These are phyloP conservation scores for Podospora anserina DNA, from an alignment of 495 filamentous ascomycete species.

Conservation along the genomic window DNA sequence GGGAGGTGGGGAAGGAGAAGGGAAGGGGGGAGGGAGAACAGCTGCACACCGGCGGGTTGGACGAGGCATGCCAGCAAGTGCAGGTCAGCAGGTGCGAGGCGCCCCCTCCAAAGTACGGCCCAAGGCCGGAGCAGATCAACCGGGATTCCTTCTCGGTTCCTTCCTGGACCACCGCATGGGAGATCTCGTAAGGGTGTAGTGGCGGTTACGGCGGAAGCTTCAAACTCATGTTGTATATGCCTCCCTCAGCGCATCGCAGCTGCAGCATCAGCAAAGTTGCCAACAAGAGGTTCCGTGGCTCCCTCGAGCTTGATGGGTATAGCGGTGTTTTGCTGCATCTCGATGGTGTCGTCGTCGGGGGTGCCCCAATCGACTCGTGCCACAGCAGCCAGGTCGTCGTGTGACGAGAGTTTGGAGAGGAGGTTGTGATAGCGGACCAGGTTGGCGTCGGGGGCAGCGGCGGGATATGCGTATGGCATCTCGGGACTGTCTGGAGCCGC, in stretches of 20 bases:
- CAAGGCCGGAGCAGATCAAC: background rate
- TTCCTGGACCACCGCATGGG: background rate
- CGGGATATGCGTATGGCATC: background rate
- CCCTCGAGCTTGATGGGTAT: conserved; percentile 44
- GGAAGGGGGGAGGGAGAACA: background rate
- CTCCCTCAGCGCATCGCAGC: conserved; percentile 38
- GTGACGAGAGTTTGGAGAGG: conserved; percentile 47
- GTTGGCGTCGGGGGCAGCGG: conserved; percentile 42
- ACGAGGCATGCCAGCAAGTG: conserved; percentile 16
- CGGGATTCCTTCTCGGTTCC: background rate
- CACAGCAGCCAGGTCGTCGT: conserved; percentile 38
- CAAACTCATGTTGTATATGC: background rate
- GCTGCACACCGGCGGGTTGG: background rate
- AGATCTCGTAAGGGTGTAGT: background rate
- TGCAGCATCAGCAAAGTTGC: conserved; percentile 51
- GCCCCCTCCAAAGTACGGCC: background rate
- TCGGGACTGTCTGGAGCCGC: background rate
- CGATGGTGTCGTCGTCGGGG: conserved; percentile 45
- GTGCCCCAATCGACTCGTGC: conserved; percentile 46
- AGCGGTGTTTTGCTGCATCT: conserved; percentile 37
- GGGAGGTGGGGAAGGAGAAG: conserved; percentile 4
- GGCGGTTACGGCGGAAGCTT: background rate
- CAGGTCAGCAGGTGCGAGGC: conserved; percentile 11
- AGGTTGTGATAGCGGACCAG: conserved; percentile 51
- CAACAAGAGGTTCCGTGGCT: conserved; percentile 41